Percentiles rank a stretch among this genome's conserved stretches.
Evolutionary conservation across 2,329 filamentous ascomycete genomes (phyloP).

Genomic region (Curvularia eragrostidis): DNA sequence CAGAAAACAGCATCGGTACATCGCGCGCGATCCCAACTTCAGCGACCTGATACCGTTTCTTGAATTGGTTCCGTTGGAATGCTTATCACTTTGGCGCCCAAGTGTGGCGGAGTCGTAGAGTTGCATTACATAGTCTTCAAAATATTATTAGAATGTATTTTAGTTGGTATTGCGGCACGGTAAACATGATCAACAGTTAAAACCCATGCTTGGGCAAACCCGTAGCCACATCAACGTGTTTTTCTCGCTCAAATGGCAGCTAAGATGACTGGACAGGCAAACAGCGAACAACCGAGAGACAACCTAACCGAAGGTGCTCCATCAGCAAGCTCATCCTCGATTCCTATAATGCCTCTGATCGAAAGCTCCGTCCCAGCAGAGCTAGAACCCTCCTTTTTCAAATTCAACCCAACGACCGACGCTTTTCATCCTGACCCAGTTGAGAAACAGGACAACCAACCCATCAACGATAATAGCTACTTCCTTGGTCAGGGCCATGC

Average conservation of each 20-base stretch:
- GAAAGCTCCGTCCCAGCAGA: neutral
- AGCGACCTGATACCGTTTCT: constrained; percentile 8
- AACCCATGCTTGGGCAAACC: neutral
- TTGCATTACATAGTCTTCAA: neutral
- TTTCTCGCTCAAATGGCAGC: neutral
- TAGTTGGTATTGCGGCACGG: neutral
- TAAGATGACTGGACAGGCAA: neutral
- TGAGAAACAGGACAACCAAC: neutral
- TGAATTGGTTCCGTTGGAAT: constrained; percentile 6
- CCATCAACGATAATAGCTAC: neutral
- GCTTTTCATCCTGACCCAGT: neutral
- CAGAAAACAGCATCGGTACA: neutral
- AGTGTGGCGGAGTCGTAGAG: neutral
- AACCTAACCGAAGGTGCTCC: neutral
- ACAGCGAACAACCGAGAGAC: neutral
- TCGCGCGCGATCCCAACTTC: neutral
- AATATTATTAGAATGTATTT: neutral
- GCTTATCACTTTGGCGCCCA: constrained; percentile 6
- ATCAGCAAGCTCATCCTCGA: neutral
- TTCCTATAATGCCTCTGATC: neutral
- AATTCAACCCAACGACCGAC: neutral
- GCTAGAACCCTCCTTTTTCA: neutral
- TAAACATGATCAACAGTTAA: neutral
- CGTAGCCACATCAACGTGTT: neutral
- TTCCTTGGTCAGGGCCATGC: neutral